Base-by-base conservation (phyloP, 78 protist species). In the Pigoraptor vietnamica region DNA sequence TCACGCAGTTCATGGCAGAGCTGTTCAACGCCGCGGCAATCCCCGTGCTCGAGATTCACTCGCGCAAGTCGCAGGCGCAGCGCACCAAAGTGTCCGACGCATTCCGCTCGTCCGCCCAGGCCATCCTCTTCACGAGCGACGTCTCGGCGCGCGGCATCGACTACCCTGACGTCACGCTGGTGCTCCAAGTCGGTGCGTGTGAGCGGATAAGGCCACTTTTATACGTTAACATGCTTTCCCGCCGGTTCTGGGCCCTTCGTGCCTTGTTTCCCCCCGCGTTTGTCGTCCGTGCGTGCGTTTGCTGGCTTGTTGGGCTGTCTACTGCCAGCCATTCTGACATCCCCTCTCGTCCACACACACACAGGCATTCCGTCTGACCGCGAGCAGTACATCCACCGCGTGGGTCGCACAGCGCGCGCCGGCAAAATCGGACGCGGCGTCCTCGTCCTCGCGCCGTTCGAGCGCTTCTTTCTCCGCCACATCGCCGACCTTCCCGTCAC, bases 331-430 rank as follows among this genome's bases (percentile, higher is more conserved):
- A n/a, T n/a, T n/a, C n/a, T n/a, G n/a, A n/a, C n/a, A n/a, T n/a
- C n/a, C n/a, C n/a, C n/a, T n/a, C n/a, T n/a, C n/a, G n/a, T n/a
- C n/a, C n/a, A n/a, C n/a, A n/a, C n/a, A n/a, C 67, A 48, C 67
- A 6, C 67, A 48, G 67, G 96, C 35, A 14, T n/a, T 23, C 94
- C 95, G 1, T 0, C 93, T 10, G 87, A 48, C 67, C 33, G 86
- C 38, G 95, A 91, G 91, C 94, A 92, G 94, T 96, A 96, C 93
- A 55, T 95, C 34, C 97, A 96, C 81, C 96, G 97, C 10, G 90
- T 94, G 9, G 97, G 97, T 35, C 93, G 97, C 37, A 94, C 97
- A 0, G 96, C 93, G 38, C 93, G 97, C 48, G 97, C 96, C 35
- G 97, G 97, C 88, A 88, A 90, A 90, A 35, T 0, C 36, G 97